Conservation (phyloP, 805 yeast species). For the Candida morakotiae region DNA sequence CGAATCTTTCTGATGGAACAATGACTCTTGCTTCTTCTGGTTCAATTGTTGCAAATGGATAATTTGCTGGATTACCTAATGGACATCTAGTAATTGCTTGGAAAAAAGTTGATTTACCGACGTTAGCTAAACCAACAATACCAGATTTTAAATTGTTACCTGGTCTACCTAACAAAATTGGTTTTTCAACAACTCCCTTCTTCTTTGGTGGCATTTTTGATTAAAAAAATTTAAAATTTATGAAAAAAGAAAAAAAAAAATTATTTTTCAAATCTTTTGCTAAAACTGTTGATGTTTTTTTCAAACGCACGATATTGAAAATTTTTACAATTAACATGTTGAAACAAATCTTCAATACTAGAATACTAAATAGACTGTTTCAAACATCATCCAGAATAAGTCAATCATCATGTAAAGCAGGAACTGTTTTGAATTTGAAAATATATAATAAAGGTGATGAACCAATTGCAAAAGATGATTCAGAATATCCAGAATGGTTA, state of each 20-base stretch:
- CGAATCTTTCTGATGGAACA: constrained; percentile 89
- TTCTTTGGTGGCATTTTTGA: constrained; percentile 70
- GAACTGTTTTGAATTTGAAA: constrained; percentile 69
- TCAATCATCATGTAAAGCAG: constrained; percentile 49
- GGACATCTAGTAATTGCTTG: constrained; percentile 94
- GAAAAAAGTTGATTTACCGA: constrained; percentile 96
- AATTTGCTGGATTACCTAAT: constrained; percentile 94
- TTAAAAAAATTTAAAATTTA: background rate
- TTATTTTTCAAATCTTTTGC: constrained; percentile 1
- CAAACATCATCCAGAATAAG: background rate
- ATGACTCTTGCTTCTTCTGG: constrained; percentile 97
- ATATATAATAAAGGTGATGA: constrained; percentile 79
- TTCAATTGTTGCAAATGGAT: constrained; percentile 96
- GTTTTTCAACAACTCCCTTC: constrained; percentile 59
- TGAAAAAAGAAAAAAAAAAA: background rate
- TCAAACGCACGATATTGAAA: constrained; percentile 4
- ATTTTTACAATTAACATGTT: constrained; percentile 1
- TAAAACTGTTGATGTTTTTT: constrained; percentile 3
- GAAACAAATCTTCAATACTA: background rate
- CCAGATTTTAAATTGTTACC: constrained; percentile 52
- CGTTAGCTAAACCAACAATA: constrained; percentile 92
- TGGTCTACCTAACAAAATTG: constrained; percentile 79
- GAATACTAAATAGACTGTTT: background rate
- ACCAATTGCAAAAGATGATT: constrained; percentile 82
- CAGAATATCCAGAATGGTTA: constrained; percentile 91